A percentile compares a stretch with the other conserved stretches of the same genome.
phyloP scores from a whole-genome alignment of 2,329 filamentous ascomycete species.

The Xenosphaeropsis pyriputrescens region DNA sequence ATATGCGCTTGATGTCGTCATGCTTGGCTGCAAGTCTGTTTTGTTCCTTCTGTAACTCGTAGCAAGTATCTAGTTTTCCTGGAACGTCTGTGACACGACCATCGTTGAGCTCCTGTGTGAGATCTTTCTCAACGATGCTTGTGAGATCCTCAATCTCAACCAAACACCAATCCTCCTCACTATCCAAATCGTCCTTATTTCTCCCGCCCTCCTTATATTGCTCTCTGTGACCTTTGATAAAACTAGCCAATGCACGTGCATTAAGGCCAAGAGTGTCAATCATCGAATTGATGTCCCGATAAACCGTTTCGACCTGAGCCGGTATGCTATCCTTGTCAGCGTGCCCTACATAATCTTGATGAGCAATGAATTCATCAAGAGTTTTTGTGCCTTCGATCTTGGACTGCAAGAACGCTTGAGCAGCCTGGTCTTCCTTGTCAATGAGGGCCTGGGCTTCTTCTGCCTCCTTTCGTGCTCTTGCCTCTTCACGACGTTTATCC shows the following conservation, averaged over 20 bases:
- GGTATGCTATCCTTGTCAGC: constrained; percentile 34
- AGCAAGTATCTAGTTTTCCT: constrained; percentile 52
- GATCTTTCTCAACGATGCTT: constrained; percentile 43
- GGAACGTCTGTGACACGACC: constrained; percentile 55
- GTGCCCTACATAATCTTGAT: constrained; percentile 36
- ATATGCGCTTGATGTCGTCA: constrained; percentile 63
- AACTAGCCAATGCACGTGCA: constrained; percentile 40
- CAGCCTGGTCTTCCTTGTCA: constrained; percentile 56
- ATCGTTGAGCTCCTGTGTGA: constrained; percentile 49
- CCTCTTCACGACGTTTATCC: constrained; percentile 13
- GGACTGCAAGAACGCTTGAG: constrained; percentile 46
- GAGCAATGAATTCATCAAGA: constrained; percentile 54
- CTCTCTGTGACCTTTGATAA: constrained; percentile 52
- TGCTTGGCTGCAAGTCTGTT: constrained; percentile 60
- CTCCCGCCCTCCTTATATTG: constrained; percentile 36
- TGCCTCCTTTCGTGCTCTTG: constrained; percentile 37
- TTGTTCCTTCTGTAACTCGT: constrained; percentile 55
- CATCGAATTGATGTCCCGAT: constrained; percentile 83
- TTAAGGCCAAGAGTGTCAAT: constrained; percentile 86
- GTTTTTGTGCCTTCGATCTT: constrained; percentile 44
- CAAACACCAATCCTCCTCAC: constrained; percentile 55
- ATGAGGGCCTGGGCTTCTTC: constrained; percentile 41
- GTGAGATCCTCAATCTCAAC: constrained; percentile 60
- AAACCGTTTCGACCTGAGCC: constrained; percentile 50
- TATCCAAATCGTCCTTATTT: constrained; percentile 53